These are phyloP conservation scores for Conticribra guillardii DNA, from an alignment of 108 stramenopile species.

Conservation along the genomic window DNA sequence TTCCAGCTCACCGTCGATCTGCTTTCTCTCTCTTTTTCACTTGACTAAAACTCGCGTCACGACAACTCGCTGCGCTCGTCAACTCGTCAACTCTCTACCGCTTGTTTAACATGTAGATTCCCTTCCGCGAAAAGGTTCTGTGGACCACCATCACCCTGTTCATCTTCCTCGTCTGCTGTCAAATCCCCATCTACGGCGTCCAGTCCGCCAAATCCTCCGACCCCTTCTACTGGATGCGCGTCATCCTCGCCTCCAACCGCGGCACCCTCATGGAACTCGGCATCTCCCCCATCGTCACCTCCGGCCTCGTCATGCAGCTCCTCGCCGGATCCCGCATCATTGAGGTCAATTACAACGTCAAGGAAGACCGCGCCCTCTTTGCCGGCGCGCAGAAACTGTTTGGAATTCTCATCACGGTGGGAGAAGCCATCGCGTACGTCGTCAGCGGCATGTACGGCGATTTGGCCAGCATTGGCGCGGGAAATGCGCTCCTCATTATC, in stretches of 20 bases:
- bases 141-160: conserved; percentile 99
- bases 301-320: conserved; percentile 95
- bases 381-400: conserved; percentile 99
- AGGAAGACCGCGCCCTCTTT: conserved; percentile 98
- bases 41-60: too few species aligned
- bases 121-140: conserved; percentile 98
- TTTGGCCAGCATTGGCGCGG: conserved; percentile 92
- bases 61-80: too few species aligned
- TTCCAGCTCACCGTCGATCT: not conserved
- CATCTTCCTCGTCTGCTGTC: conserved; percentile 99
- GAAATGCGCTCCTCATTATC: conserved; percentile 98
- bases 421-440: conserved; percentile 99
- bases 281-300: conserved; percentile 96
- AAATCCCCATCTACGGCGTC: conserved; percentile 99
- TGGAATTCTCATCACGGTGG: conserved; percentile 98
- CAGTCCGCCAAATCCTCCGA: conserved; percentile 97
- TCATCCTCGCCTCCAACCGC: conserved; percentile 99
- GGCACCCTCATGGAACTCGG: conserved; percentile 99
- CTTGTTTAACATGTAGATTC: too few species aligned
- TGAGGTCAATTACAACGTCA: conserved; percentile 97
- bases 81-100: too few species aligned
- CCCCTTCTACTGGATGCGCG: conserved; percentile 99
- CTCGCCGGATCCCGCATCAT: conserved; percentile 97
- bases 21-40: conserved; percentile 1
- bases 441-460: conserved; percentile 99